Conservation (phyloP, 192 early-diverging fungal species). For the Podila epigama region DNA sequence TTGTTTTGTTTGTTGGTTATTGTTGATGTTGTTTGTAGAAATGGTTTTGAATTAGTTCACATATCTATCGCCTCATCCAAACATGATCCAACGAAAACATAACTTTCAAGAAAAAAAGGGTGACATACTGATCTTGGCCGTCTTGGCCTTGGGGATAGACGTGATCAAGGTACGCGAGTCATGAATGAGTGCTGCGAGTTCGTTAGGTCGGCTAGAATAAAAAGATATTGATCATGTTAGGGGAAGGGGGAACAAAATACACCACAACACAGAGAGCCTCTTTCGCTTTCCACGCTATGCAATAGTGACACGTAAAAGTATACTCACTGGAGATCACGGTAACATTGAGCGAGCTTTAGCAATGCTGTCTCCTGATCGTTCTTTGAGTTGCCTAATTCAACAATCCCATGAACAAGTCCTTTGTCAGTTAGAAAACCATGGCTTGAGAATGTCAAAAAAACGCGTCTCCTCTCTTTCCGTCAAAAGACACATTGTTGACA, state of each 20-base stretch:
- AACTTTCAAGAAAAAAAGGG: neutral
- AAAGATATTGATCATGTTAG: too few relatives aligned
- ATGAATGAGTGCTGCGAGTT: constrained; percentile 84
- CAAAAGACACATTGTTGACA: too few relatives aligned
- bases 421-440: neutral
- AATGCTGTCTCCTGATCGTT: constrained; percentile 73
- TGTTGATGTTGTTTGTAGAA: too few relatives aligned
- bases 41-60: too few relatives aligned
- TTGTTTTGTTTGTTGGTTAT: neutral
- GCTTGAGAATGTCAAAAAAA: neutral
- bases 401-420: too few relatives aligned
- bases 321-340: constrained; percentile 69
- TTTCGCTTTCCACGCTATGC: too few relatives aligned
- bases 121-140: constrained; percentile 86
- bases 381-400: constrained; percentile 46
- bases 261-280: neutral
- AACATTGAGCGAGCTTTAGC: constrained; percentile 77
- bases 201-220: constrained; percentile 74
- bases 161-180: constrained; percentile 81
- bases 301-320: neutral
- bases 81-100: too few relatives aligned
- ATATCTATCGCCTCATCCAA: too few relatives aligned
- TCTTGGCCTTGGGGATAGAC: constrained; percentile 94
- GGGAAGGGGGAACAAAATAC: neutral
- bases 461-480: neutral